Conservation (phyloP, 2,329 filamentous ascomycete species). For the Coniella vitis region DNA sequence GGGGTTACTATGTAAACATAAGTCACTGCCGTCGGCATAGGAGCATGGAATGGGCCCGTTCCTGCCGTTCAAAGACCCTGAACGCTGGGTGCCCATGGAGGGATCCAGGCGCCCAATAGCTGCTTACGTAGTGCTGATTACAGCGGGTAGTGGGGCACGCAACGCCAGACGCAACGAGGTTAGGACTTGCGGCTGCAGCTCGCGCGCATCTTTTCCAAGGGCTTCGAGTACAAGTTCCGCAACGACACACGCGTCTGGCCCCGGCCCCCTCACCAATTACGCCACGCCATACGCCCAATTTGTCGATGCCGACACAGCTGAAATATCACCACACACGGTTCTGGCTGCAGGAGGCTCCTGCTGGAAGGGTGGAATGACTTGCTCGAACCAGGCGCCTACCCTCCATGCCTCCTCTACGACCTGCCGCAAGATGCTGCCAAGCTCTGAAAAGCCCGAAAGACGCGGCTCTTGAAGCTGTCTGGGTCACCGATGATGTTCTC, state of each 20-base stretch:
- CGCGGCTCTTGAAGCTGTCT: slow-evolving; percentile 39
- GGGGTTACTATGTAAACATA: too few species aligned
- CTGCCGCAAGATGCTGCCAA: slow-evolving; percentile 29
- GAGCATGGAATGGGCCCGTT: too few species aligned
- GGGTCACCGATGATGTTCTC: slow-evolving; percentile 54
- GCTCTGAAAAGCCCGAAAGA: slow-evolving; percentile 36
- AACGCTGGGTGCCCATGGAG: too few species aligned
- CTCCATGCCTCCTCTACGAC: slow-evolving; percentile 16
- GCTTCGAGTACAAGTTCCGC: too few species aligned
- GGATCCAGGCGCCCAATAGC: background rate
- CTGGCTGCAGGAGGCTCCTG: background rate
- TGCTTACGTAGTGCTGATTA: background rate
- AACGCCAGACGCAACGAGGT: background rate
- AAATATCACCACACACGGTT: background rate
- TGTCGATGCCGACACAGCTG: background rate
- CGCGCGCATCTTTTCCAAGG: background rate
- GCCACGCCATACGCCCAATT: background rate
- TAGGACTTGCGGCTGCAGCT: background rate
- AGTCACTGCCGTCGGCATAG: too few species aligned
- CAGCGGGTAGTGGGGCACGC: background rate
- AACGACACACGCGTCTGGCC: background rate
- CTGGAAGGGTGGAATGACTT: slow-evolving; percentile 4
- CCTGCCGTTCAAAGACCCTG: too few species aligned
- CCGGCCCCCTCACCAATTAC: background rate
- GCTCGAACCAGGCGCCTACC: background rate